Percentiles rank a stretch among this genome's conserved stretches.
Evolutionary conservation across 257 asterid species (phyloP).

Genomic region (Coffea eugenioides): DNA sequence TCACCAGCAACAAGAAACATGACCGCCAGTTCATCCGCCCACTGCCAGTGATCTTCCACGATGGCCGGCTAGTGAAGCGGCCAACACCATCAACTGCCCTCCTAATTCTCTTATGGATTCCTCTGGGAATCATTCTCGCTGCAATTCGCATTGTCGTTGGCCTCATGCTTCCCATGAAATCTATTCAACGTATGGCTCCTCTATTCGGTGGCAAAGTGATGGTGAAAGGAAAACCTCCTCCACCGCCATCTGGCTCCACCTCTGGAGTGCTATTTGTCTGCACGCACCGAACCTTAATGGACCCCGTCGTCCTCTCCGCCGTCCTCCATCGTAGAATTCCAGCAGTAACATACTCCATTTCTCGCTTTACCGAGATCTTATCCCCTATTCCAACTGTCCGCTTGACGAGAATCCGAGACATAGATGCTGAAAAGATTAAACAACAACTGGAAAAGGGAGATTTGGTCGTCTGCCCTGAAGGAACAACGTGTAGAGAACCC

Average conservation of each 20-base stretch:
- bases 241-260: conserved; percentile 34
- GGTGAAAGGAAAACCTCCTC: conserved; percentile 75
- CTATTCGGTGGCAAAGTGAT: conserved; percentile 59
- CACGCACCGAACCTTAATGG: conserved; percentile 83
- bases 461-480: conserved; percentile 74
- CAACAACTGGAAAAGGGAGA: conserved; percentile 63
- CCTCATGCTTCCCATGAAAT: conserved; percentile 54
- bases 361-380: conserved; percentile 67
- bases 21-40: conserved; percentile 43
- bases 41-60: conserved; percentile 81
- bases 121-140: conserved; percentile 61
- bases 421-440: conserved; percentile 62
- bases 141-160: conserved; percentile 52
- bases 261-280: conserved; percentile 77
- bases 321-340: conserved; percentile 75
- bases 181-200: conserved; percentile 42
- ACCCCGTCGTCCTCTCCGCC: conserved; percentile 76
- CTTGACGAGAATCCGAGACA: conserved; percentile 56
- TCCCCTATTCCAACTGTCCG: conserved; percentile 93
- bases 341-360: conserved; percentile 77
- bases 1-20: conserved; percentile 18
- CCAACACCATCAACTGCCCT: conserved; percentile 73
- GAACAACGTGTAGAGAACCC: conserved; percentile 90
- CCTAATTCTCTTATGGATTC: conserved; percentile 69
- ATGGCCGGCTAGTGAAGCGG: conserved; percentile 75